These are phyloP conservation scores for Protomyces pachydermus DNA, from an alignment of 1,139 yeast genomes.

Conservation along the genomic window DNA sequence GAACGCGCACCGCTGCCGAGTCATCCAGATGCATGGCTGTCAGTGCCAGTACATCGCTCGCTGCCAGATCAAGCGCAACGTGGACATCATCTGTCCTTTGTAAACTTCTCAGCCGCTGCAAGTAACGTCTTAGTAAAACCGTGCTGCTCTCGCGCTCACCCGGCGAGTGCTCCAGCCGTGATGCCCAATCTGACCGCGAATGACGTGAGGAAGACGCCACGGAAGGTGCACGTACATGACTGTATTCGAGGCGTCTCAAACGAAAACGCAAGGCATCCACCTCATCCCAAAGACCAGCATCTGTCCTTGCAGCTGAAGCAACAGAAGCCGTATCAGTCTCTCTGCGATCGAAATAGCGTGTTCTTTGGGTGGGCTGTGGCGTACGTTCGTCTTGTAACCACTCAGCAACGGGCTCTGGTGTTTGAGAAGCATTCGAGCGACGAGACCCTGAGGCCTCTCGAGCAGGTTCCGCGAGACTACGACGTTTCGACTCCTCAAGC, in stretches of 20 bases:
- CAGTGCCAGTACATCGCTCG: conserved; percentile 8
- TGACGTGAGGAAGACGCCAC: neutral
- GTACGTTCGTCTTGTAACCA: neutral
- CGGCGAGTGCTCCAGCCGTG: neutral
- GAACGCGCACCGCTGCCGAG: neutral
- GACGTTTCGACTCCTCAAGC: too few species aligned
- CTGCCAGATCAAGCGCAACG: conserved; percentile 4
- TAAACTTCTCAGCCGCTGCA: neutral
- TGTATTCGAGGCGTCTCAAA: neutral
- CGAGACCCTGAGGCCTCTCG: too few species aligned
- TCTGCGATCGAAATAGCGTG: neutral
- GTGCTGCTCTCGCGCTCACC: neutral
- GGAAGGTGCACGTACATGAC: neutral
- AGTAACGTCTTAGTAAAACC: neutral
- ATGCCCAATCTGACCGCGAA: neutral
- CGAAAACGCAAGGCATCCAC: neutral
- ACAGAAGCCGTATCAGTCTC: neutral
- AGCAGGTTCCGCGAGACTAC: too few species aligned
- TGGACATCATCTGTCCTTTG: neutral
- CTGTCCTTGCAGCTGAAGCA: neutral
- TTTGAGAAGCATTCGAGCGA: neutral
- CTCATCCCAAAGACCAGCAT: neutral
- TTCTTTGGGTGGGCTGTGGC: neutral
- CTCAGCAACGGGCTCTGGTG: neutral
- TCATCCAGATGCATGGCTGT: neutral